phyloP scores from a whole-genome alignment of 306 rosid genomes.

The Cicer judaicum region DNA sequence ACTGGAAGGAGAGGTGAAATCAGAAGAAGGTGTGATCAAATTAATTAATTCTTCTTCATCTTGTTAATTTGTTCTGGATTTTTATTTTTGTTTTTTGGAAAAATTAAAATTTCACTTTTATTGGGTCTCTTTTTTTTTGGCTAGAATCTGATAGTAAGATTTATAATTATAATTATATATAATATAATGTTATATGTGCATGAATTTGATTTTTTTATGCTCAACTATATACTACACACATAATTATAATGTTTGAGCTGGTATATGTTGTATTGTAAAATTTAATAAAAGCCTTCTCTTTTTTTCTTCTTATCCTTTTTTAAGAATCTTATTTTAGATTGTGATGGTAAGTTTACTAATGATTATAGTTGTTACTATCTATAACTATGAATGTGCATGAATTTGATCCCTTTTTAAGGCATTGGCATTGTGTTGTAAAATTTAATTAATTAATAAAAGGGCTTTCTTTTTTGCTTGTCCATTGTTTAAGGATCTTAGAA shows the following conservation, averaged over 20 bases:
- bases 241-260: conserved; percentile 22
- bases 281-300: too few species aligned
- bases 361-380: too few species aligned
- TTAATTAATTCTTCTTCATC: conserved; percentile 51
- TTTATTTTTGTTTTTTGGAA: too few species aligned
- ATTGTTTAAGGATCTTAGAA: neutral
- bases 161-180: conserved; percentile 26
- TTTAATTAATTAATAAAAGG: conserved; percentile 44
- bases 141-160: conserved; percentile 13
- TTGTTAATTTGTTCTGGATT: neutral
- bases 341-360: too few species aligned
- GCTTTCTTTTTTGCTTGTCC: neutral
- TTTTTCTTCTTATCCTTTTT: too few species aligned
- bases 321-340: too few species aligned
- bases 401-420: neutral
- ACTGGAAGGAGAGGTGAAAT: conserved; percentile 82
- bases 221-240: conserved; percentile 37
- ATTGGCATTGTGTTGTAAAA: neutral
- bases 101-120: neutral
- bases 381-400: conserved; percentile 29
- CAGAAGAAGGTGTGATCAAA: conserved; percentile 80
- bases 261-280: too few species aligned
- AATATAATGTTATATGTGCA: conserved; percentile 5
- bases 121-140: neutral
- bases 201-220: conserved; percentile 34